Base-by-base conservation (phyloP, 2,329 filamentous ascomycete species). In the Lasiodiplodia theobromae region DNA sequence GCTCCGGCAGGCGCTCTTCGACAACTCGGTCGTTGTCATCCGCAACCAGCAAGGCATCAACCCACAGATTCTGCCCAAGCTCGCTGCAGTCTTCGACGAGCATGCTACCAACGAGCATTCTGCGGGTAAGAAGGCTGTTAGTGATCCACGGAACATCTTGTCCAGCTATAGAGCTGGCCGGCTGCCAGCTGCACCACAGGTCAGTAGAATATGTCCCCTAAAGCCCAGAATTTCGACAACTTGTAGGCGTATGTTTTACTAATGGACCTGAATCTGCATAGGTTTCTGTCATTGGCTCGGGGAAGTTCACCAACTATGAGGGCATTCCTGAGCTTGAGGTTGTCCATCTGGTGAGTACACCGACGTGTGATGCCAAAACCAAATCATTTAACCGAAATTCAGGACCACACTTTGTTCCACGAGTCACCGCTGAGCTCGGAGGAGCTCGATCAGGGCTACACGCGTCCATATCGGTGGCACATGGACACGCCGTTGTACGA, bases 371-470 rank as follows among this genome's bases (percentile, higher is more conserved):
- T 25, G 25, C 25, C 25, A 25, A 25, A 25, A 25, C 25, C 25
- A 2, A 25, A 25, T 25, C 25, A 25, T 25, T 25, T 25, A 25
- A 25, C 25, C 25, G 66, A 11, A 8, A 5, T 14, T 23, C 5
- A 69, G 68, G 71, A 72, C 38, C 71, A 71, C 49, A 56, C 66
- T 47, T 54, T 51, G 10, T 85, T 66, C 80, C 83, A 68, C 74
- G 74, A 71, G 51, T 71, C 18, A 25, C 72, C 72, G 21, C 62
- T 73, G 11, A 70, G 69, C 21, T 21, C 34, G 34, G 70, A 74
- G 21, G 68, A 71, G 34, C 18, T 73, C 12, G 63, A 28, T 2
- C 52, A 72, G 53, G 73, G 74, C 11, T 69, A 72, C 31, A 77
- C 75, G 5, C 69, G 74, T 18, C 72, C 72, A 2, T 77, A 76